Evolutionary conservation across 768 basidiomycete genomes (phyloP).

Genomic region (Mycena polygramma): DNA sequence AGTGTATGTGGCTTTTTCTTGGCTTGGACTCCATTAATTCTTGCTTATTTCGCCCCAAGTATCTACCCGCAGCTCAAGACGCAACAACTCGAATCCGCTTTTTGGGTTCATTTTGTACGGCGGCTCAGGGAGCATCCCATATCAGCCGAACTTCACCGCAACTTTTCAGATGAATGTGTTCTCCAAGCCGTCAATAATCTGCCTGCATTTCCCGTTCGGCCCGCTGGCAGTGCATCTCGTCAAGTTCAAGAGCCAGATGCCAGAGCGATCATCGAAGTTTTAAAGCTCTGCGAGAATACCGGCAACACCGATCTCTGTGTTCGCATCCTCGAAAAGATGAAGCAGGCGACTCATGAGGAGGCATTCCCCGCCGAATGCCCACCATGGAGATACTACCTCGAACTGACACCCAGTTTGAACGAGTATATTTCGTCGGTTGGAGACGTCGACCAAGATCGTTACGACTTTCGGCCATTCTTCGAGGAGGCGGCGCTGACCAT

Average conservation of each 20-base stretch:
- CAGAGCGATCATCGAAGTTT: conserved; percentile 9
- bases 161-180: neutral
- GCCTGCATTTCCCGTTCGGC: conserved; percentile 6
- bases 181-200: conserved; percentile 9
- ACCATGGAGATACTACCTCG: conserved; percentile 17
- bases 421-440: neutral
- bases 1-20: neutral
- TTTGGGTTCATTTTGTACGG: conserved; percentile 15
- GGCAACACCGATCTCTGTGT: neutral
- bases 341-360: neutral
- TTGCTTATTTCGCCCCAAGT: neutral
- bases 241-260: neutral
- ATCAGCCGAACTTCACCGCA: neutral
- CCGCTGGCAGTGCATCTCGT: neutral
- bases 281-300: conserved; percentile 10
- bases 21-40: neutral
- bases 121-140: neutral
- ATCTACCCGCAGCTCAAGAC: conserved; percentile 10
- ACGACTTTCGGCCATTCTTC: conserved; percentile 8
- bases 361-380: neutral
- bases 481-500: conserved; percentile 5
- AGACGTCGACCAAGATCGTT: neutral
- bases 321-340: conserved; percentile 8
- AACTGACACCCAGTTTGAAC: conserved; percentile 5
- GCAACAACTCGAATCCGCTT: conserved; percentile 10